Base-by-base conservation (phyloP, 306 rosid genomes). In the Begonia peltatifolia region DNA sequence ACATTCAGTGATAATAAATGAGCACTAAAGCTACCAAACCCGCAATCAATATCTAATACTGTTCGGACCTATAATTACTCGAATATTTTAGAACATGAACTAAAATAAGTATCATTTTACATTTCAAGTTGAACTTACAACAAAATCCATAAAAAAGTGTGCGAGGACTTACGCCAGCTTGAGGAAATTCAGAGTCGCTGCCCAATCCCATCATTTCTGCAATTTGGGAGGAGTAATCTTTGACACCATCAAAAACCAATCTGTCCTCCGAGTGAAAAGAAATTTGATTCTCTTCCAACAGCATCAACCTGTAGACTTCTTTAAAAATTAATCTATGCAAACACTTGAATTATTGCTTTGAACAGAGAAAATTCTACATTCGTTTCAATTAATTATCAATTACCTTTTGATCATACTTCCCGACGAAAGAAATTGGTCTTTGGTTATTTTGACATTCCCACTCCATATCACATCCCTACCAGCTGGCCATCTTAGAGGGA, bases 381-480 rank as follows among this genome's bases (percentile, higher is more conserved):
- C 3, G 23, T 20, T 20, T 13, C 13, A 56, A 41, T 54, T 50
- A 67, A 58, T 57, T 61, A 87, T 54, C 54, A 67, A 58, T 57
- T 61, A 87, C 96, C 96, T 87, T 71, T 87, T 87, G 62, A 94
- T 87, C 94, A 87, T 81, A 75, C 87, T 87, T 67, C 96, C 96
- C 18, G 96, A 87, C 0, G 96, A 81, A 74, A 87, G 96, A 70
- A 83, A 87, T 56, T 87, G 96, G 61, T 87, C 94, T 69, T 84
- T 87, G 68, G 85, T 83, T 53, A 87, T 73, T 79, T 84, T 87
- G 63, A 87, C 96, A 52, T 87, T 87, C 42, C 78, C 94, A 47
- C 87, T 87, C 94, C 96, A 87, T 74, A 87, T 84, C 55, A 87
- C 77, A 57, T 84, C 96, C 65, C 87, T 76, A 35, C 94, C 96